Percentiles rank a stretch among this genome's conserved stretches.
These are phyloP conservation scores for Ascocoryne sarcoides DNA, from an alignment of 2,329 filamentous ascomycete species.

Conservation along the genomic window DNA sequence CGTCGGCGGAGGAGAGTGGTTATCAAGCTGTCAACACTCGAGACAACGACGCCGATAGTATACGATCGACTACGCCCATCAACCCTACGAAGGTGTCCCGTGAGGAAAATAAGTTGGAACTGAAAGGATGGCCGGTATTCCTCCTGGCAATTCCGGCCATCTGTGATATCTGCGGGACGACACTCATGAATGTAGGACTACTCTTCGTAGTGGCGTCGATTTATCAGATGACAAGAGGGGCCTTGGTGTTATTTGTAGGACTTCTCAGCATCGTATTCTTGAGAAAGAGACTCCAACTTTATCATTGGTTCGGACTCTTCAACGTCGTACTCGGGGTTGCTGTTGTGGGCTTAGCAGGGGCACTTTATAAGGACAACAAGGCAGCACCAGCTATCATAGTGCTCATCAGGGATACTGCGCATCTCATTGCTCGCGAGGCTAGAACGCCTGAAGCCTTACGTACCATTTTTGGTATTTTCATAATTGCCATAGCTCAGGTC, in stretches of 20 bases:
- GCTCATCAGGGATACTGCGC: constrained; percentile 33
- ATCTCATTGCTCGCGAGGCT: constrained; percentile 34
- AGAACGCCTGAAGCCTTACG: constrained; percentile 49
- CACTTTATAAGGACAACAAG: constrained; percentile 59
- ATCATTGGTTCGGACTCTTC: constrained; percentile 85
- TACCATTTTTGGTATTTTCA: constrained; percentile 72
- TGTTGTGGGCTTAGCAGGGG: constrained; percentile 81
- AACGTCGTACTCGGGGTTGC: constrained; percentile 84
- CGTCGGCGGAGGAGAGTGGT: constrained; percentile 38
- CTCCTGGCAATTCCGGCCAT: constrained; percentile 79
- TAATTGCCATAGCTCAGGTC: constrained; percentile 91
- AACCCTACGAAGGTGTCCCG: constrained; percentile 39
- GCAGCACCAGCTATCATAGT: constrained; percentile 29
- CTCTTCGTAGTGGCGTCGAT: constrained; percentile 92
- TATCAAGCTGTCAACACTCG: constrained; percentile 56
- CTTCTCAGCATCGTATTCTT: constrained; percentile 91
- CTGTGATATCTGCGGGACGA: constrained; percentile 92
- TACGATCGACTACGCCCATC: constrained; percentile 35
- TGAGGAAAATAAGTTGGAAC: constrained; percentile 46
- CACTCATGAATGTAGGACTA: constrained; percentile 92
- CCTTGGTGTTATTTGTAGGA: constrained; percentile 89
- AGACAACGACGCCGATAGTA: constrained; percentile 36
- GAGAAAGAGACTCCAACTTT: constrained; percentile 67
- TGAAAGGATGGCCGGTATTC: constrained; percentile 62
- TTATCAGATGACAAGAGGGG: constrained; percentile 97